Base-by-base conservation (phyloP, 2,329 filamentous ascomycete species). In the Beauveria sp. region DNA sequence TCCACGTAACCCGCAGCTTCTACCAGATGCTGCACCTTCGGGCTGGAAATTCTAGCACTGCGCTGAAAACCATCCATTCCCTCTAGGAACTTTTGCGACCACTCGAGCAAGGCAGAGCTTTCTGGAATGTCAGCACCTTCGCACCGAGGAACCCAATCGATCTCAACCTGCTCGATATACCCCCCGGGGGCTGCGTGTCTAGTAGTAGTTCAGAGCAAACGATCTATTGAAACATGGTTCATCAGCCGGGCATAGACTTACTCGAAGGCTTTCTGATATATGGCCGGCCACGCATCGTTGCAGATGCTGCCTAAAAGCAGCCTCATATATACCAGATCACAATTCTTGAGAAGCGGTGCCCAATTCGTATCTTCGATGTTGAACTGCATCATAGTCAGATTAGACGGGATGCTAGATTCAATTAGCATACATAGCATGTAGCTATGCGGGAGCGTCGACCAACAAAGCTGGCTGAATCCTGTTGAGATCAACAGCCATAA, bases 151-250 rank as follows among this genome's bases (percentile, higher is more conserved):
- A 83, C 79, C 74, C 90, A 90, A 73, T 98, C 92, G 60, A 98
- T 88, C 72, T 98, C 93, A 54, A 96, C 84, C 67, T 96, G 91
- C 74, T 98, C 92, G 60, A 97, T 81, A 71, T 81, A 83, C 59
- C 93, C 93, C 1, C 87, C 91, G 28, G 28, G 28, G 67, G 86
- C 86, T 28, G 97, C 80, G 70, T 96, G 89, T 60, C 88, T 91
- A 66, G n/a, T n/a, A 26, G 26, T 16, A 28, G 31, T 65, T 24
- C 55, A 52, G 18, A 16, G 20, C 9, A 31, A 9, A 54, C 9
- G 7, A 18, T 22, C 38, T n/a, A 8, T 22, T 48, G 14, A 31
- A 31, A 31, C 28, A 31, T 8, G 40, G 22, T 54, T 6, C 5
- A 54, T 42, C 34, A 10, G 12, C 34, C 20, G 14, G 3, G 14